These are phyloP conservation scores for Neltuma alba DNA, from an alignment of 306 rosid genomes.

Conservation along the genomic window DNA sequence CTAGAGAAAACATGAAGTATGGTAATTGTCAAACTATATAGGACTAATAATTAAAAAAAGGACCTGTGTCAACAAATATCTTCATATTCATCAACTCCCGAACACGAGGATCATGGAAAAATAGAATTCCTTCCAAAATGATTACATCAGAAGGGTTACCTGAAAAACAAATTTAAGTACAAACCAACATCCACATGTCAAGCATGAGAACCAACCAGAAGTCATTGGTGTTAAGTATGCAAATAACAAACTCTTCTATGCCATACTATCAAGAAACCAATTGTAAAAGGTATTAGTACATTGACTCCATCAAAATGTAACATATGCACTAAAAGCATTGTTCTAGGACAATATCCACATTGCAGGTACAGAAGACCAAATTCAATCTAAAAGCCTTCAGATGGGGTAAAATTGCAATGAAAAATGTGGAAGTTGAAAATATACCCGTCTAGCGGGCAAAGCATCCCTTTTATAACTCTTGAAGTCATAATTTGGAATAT, in stretches of 20 bases:
- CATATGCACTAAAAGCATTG: slow-evolving; percentile 10
- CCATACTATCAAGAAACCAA: neutral
- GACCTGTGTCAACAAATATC: slow-evolving; percentile 99
- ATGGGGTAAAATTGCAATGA: neutral
- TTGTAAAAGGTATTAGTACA: neutral
- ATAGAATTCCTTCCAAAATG: slow-evolving; percentile 95
- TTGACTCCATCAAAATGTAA: neutral
- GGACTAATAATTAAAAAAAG: slow-evolving; percentile 43
- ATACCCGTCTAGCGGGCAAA: slow-evolving; percentile 93
- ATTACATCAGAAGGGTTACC: slow-evolving; percentile 97
- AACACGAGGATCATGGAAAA: slow-evolving; percentile 92
- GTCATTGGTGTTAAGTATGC: neutral
- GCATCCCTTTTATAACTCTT: slow-evolving; percentile 84
- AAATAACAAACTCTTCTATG: neutral
- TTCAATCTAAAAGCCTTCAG: slow-evolving; percentile 24
- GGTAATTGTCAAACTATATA: slow-evolving; percentile 13
- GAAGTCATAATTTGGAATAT: slow-evolving; percentile 94
- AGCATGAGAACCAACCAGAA: slow-evolving; percentile 7
- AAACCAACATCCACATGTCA: neutral
- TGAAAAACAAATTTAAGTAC: slow-evolving; percentile 40
- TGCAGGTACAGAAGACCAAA: slow-evolving; percentile 7
- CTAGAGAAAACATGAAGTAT: slow-evolving; percentile 13
- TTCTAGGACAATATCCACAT: slow-evolving; percentile 17
- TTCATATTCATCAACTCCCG: slow-evolving; percentile 97
- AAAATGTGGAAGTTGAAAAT: neutral